These are phyloP conservation scores for Globisporangium parvum DNA, from an alignment of 352 stramenopile species.

Conservation along the genomic window DNA sequence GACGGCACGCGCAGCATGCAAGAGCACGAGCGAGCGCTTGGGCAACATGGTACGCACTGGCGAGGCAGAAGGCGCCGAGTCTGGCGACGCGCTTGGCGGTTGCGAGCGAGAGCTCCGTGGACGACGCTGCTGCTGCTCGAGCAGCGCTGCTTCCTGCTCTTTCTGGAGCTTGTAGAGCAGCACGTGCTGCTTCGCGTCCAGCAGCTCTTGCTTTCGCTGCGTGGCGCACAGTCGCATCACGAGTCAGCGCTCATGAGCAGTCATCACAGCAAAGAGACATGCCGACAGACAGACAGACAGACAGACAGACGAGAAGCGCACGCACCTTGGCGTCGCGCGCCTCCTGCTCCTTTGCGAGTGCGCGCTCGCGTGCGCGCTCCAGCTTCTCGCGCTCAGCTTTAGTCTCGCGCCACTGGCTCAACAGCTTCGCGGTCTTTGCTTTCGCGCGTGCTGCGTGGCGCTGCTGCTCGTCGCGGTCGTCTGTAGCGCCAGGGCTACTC, in stretches of 20 bases:
- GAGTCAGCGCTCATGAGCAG: too few relatives aligned
- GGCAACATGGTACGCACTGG: constrained; percentile 21
- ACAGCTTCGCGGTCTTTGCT: constrained; percentile 19
- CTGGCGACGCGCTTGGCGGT: constrained; percentile 7
- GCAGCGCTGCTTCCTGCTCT: constrained; percentile 45
- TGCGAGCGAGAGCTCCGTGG: constrained; percentile 8
- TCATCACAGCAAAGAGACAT: too few relatives aligned
- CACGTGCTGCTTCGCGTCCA: constrained; percentile 76
- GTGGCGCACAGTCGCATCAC: too few relatives aligned
- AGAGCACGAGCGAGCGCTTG: too few relatives aligned
- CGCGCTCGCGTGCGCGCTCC: constrained; percentile 22
- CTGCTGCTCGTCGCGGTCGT: constrained; percentile 5
- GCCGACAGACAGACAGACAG: background rate
- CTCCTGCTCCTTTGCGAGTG: constrained; percentile 27
- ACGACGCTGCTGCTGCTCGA: background rate
- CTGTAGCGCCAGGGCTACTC: background rate
- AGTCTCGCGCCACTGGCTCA: constrained; percentile 39
- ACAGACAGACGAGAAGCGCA: background rate
- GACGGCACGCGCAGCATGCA: too few relatives aligned
- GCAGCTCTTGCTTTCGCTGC: constrained; percentile 45
- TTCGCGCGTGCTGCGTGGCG: constrained; percentile 15
- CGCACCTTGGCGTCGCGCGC: constrained; percentile 45
- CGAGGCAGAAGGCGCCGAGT: constrained; percentile 10
- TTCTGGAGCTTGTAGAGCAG: constrained; percentile 72
- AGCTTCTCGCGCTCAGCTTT: constrained; percentile 37